A percentile compares a stretch with the other conserved stretches of the same genome.
phyloP scores from a whole-genome alignment of 306 rosid genomes.

The Rosa rugosa region DNA sequence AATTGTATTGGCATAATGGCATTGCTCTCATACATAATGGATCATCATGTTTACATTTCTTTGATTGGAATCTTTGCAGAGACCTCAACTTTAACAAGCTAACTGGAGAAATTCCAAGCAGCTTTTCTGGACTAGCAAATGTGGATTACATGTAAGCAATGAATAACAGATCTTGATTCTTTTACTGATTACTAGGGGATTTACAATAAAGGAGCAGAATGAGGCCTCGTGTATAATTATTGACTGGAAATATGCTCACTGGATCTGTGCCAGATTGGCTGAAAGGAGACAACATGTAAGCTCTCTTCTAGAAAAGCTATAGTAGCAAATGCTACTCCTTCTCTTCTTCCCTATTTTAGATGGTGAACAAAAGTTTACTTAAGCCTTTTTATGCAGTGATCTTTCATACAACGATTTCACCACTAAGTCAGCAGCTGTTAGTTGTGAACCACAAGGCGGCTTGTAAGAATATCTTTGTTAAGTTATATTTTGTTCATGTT shows the following conservation, averaged over 20 bases:
- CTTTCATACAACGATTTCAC: conserved; percentile 57
- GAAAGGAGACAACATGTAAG: conserved; percentile 41
- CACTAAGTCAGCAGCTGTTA: conserved; percentile 21
- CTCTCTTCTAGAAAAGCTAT: conserved; percentile 15
- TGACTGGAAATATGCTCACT: too few species aligned
- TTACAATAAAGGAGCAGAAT: too few species aligned
- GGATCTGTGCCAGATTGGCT: conserved; percentile 50
- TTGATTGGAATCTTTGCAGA: conserved; percentile 39
- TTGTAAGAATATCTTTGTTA: conserved; percentile 44
- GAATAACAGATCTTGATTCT: too few species aligned
- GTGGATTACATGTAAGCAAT: conserved; percentile 47
- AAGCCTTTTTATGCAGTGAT: conserved; percentile 36
- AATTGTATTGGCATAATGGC: too few species aligned
- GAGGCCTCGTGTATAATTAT: too few species aligned
- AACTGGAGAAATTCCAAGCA: conserved; percentile 56
- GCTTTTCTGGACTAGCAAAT: conserved; percentile 20
- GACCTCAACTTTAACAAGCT: conserved; percentile 79
- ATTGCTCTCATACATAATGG: too few species aligned
- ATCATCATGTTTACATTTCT: background rate
- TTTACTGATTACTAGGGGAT: too few species aligned
- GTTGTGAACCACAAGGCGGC: conserved; percentile 37
- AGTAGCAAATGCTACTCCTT: background rate
- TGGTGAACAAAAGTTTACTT: conserved; percentile 3
- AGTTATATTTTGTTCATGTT: background rate
- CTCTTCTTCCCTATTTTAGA: background rate